A percentile compares a stretch with the other conserved stretches of the same genome.
Conservation (phyloP, 257 asterid genomes). For the Solanum medicagineum region DNA sequence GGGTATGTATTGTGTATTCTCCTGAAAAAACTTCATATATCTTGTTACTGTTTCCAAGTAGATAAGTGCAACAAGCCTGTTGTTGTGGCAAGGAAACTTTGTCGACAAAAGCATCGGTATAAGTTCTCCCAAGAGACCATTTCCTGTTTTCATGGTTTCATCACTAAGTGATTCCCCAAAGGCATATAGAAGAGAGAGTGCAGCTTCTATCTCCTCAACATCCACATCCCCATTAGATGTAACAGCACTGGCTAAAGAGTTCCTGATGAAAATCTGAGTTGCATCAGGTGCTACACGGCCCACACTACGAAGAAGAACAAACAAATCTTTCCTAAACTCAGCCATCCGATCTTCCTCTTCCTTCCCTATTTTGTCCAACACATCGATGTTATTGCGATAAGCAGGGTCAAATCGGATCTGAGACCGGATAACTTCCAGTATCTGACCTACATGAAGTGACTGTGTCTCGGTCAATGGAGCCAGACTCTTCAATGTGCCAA, state of each 20-base stretch:
- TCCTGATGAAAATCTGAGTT: conserved; percentile 66
- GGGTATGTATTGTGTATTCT: conserved; percentile 73
- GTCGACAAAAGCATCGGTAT: conserved; percentile 75
- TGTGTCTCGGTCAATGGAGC: conserved; percentile 58
- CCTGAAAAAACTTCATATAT: conserved; percentile 66
- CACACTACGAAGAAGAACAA: conserved; percentile 60
- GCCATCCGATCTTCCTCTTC: conserved; percentile 91
- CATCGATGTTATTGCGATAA: conserved; percentile 55
- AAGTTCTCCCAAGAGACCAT: conserved; percentile 62
- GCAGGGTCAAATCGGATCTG: conserved; percentile 59
- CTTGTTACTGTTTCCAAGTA: conserved; percentile 82
- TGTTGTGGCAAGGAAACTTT: conserved; percentile 80
- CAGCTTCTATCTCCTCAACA: conserved; percentile 90
- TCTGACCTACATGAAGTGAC: conserved; percentile 59
- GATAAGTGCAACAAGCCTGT: conserved; percentile 81
- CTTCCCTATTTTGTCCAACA: conserved; percentile 70
- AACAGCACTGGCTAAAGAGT: conserved; percentile 51
- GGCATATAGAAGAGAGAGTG: conserved; percentile 80
- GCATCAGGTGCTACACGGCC: conserved; percentile 88
- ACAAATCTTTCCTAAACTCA: conserved; percentile 79
- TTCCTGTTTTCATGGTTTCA: conserved; percentile 53
- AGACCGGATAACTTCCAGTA: conserved; percentile 63
- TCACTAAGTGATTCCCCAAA: conserved; percentile 78
- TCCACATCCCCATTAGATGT: conserved; percentile 54
- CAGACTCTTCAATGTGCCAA: conserved; percentile 69